Evolutionary conservation across 768 basidiomycete genomes (phyloP), one percentile per base, ranked within the genome.

Genomic region (Amanita rubescens): DNA sequence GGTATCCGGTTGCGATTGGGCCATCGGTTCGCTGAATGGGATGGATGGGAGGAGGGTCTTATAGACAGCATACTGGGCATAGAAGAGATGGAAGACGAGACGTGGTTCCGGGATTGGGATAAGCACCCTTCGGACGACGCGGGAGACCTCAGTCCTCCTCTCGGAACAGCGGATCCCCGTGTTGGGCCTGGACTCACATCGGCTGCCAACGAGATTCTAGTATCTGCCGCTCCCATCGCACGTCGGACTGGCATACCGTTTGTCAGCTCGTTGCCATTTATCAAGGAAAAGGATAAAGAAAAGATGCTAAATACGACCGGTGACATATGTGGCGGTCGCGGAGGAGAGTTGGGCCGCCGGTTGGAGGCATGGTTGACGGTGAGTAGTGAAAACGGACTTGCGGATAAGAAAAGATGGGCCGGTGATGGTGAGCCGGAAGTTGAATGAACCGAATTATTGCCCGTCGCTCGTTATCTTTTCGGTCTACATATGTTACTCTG

Each of bases 31-130:
- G 80, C 76, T 33, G 90, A 93, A 63, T 92, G 90, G 90, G 90
- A 92, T 59, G 90, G 90, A 2, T 93, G 90, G 90, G 90, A 93
- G 62, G 90, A 92, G 63, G 89, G 88, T 0, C 72, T 93, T 15
- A 79, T 87, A 1, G 80, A 82, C 5, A 82, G 80, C 54, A 87
- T 90, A 30, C 72, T 92, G 17, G 88, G 87, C 1, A 77, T 82
- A 0, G 84, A 81, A 59, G 87, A 88, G 17, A 65, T 75, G 46
- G 84, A 90, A 59, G 80, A 79, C 5, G 84, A 85, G 48, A 8
- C 8, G 5, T 90, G 86, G 87, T 81, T 85, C 65, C 73, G 73
- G 72, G 45, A 59, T 61, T 4, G 69, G 52, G 43, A 45, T 70
- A 25, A 59, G 50, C 22, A 56, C 53, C 30, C 30, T 12, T 15